phyloP scores from a whole-genome alignment of 345 rosid genomes.

The Populus deltoides region DNA sequence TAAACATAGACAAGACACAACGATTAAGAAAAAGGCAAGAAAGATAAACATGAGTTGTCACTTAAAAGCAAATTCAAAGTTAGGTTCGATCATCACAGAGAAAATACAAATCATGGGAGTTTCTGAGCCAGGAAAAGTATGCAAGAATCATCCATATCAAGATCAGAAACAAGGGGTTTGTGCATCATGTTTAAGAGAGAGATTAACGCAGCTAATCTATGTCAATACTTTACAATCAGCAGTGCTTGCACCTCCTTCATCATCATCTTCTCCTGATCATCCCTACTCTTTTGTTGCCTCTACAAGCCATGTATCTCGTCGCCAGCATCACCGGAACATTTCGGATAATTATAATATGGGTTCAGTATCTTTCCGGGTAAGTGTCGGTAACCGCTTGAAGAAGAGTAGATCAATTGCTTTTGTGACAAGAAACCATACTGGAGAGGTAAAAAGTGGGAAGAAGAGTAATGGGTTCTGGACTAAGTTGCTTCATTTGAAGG shows the following conservation, averaged over 20 bases:
- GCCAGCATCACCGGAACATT: conserved; percentile 35
- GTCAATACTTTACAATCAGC: not conserved
- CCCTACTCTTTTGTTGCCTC: conserved; percentile 8
- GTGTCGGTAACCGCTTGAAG: conserved; percentile 45
- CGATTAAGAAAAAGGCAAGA: not conserved
- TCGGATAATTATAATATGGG: conserved; percentile 31
- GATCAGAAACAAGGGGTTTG: conserved; percentile 40
- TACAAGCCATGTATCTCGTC: conserved; percentile 12
- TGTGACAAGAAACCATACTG: conserved; percentile 30
- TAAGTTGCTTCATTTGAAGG: conserved; percentile 51
- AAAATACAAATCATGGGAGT: conserved; percentile 18
- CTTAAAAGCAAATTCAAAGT: not conserved
- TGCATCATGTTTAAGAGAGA: conserved; percentile 42
- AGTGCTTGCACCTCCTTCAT: not conserved
- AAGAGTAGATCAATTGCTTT: conserved; percentile 76
- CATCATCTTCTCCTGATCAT: conserved; percentile 3
- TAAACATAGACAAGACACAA: not conserved
- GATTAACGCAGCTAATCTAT: conserved; percentile 16
- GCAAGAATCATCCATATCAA: conserved; percentile 36
- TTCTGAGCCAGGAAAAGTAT: conserved; percentile 17
- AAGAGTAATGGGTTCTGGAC: conserved; percentile 68
- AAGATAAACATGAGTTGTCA: not conserved
- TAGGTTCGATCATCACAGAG: not conserved
- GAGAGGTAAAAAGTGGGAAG: conserved; percentile 30
- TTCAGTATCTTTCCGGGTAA: conserved; percentile 41